Evolutionary conservation across 2,329 filamentous ascomycete species (phyloP).

Genomic region (Simplicillium aogashimaense): DNA sequence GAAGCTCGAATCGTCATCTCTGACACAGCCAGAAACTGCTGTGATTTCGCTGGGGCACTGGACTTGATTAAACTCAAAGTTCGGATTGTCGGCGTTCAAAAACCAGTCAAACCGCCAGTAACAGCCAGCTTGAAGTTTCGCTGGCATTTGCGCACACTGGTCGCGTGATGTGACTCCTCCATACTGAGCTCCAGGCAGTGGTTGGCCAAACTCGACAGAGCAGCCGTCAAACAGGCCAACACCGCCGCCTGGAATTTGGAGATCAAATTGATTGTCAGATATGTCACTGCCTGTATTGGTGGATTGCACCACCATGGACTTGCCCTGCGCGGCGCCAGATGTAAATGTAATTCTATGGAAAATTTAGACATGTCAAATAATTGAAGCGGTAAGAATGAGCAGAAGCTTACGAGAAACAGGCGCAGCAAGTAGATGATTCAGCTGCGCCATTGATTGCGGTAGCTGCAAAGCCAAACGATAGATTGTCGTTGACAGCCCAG

Average conservation of each 20-base stretch:
- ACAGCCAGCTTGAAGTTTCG: constrained; percentile 44
- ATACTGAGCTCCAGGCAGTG: constrained; percentile 38
- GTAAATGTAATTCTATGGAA: constrained; percentile 35
- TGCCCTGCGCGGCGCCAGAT: constrained; percentile 40
- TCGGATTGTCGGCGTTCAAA: constrained; percentile 45
- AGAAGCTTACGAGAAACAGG: constrained; percentile 42
- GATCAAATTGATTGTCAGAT: constrained; percentile 47
- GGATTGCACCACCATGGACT: constrained; percentile 54
- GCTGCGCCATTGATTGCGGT: constrained; percentile 43
- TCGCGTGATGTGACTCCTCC: constrained; percentile 42
- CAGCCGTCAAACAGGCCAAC: constrained; percentile 45
- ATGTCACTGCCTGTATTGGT: constrained; percentile 54
- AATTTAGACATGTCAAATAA: background rate
- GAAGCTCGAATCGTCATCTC: constrained; percentile 22
- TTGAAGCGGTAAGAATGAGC: background rate
- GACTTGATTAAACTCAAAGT: constrained; percentile 44
- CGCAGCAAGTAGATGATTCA: constrained; percentile 56
- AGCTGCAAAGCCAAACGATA: constrained; percentile 57
- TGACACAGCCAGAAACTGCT: constrained; percentile 24
- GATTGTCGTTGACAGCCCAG: constrained; percentile 46
- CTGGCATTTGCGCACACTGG: constrained; percentile 43
- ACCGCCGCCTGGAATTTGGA: constrained; percentile 46
- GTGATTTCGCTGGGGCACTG: constrained; percentile 41
- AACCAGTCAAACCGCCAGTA: constrained; percentile 59
- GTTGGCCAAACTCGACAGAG: constrained; percentile 32